Evolutionary conservation across 768 basidiomycete species (phyloP), one percentile per base, ranked within the genome.

Genomic region (Clavaria fumosa): DNA sequence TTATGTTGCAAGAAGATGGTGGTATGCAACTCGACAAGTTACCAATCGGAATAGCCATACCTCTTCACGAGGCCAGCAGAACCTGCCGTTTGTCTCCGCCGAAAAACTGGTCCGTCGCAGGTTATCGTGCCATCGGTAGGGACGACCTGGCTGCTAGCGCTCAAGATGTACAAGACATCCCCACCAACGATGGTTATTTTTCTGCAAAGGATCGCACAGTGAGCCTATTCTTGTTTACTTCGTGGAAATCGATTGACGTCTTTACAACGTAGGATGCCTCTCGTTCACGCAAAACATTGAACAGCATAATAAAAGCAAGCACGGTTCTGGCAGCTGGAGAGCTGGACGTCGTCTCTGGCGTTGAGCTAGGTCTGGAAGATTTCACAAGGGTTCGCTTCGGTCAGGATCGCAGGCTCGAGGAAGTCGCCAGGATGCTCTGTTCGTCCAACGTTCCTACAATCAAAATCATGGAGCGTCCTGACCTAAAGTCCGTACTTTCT

Each of bases 341-440:
- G 46, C 52, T 70, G 1, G 67, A 72, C 36, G 59, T 63, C 3
- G 64, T 73, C 10, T 69, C 80, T 4, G 82, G 82, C 1, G 77
- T 82, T 6, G 82, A 85, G 39, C 57, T 85, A 4, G 72, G 75
- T 35, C 55, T 76, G 24, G 70, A 78, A 33, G 76, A 80, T 34
- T 80, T 83, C 57, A 72, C 82, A 0, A 74, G 75, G 36, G 80
- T 90, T 34, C 74, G 93, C 3, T 96, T 96, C 50, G 83, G 83
- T 5, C 75, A 84, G 44, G 95, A 99, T 57, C 70, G 81, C 14
- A 69, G 93, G 24, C 53, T 99, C 22, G 83, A 90, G 31, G 95
- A 99, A 52, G 89, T 93, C 3, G 78, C 80, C 9, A 70, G 88
- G 1, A 83, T 97, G 72, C 56, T 99, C 12, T 85, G 82, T 45